Evolutionary conservation across 768 basidiomycete genomes (phyloP), one percentile per base, ranked within the genome.

Genomic region (Auriculariales sp.): DNA sequence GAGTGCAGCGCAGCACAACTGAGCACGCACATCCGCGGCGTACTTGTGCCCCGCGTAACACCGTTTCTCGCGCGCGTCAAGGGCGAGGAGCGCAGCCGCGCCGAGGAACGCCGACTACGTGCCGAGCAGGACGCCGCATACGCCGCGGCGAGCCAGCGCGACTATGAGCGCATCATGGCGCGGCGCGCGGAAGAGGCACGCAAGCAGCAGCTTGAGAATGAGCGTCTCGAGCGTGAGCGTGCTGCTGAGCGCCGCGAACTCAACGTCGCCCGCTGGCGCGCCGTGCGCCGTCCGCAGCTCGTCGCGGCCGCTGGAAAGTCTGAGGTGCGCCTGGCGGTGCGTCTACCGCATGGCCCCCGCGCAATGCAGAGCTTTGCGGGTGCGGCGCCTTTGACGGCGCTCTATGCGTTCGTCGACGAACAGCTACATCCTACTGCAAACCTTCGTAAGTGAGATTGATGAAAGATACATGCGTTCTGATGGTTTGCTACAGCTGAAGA

Each of bases 41-140:
- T 80, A 35, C 73, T 98, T 45, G 65, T 97, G 1, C 92, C 93
- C 0, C 86, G 92, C 19, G 81, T 90, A 3, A 66, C 62, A 0
- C 79, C 92, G 0, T 89, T 81, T 67, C 75, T 99, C 9, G 65
- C 69, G 7, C 75, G 82, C 15, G 68, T 88, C 48, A 73, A 68
- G 14, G 59, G 71, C 0, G 67, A 72, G 36, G 55, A 63, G 7
- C 55, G 59, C 0, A 54, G 61, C 12, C 54, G 70, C 1, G 64
- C 66, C 30, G 63, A 66, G 42, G 64, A 70, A 11, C 59, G 71
- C 3, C 57, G 62, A 30, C 48, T 67, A 4, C 56, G 69, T 10
- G 65, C 64, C 32, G 69, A 75, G 46, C 60, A 77, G 58, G 65
- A 81, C 53, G 58, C 63, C 15, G 66, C 67, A 11, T 66, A 67